Evolutionary conservation across 2,329 filamentous ascomycete species (phyloP), one percentile per base, ranked within the genome.

Genomic region (Calonectria montana): DNA sequence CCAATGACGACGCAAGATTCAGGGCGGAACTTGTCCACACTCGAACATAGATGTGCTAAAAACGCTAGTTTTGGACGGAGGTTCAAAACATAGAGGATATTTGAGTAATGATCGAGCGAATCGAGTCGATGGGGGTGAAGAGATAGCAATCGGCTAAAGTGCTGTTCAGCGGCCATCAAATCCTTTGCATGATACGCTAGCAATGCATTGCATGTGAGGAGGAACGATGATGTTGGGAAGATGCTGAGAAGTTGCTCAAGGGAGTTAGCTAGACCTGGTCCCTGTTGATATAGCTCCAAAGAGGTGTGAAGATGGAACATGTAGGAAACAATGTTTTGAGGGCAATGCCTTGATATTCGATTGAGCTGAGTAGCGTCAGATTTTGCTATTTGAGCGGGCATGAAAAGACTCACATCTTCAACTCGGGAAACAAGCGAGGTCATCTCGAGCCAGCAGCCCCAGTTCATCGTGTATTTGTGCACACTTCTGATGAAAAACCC

Each of bases 1-100:
- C 97, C 97, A 27, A 98, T 93, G 0, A 98, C 96, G 66, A 97
- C 97, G 80, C 97, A 98, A 0, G 97, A 98, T 83, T 99, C 97
- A 0, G 97, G 96, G 0, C 97, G 93, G 84, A 99, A 99, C 79
- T 96, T 97, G 87, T 99, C 97, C 8, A 97, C 94, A 59, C 92
- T 93, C 2, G 94, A 96, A 77, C 97, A 97, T 13, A 98, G 88
- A 79, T 98, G 96, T 0, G 97, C 97, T 25, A 99, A 85, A 78
- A 98, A 98, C 0, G 96, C 96, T 25, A 99, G 88, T 80, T 98
- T 97, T 0, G 97, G 95, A 12, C 96, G 90, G 73, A 94, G 88
- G 50, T 94, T 93, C 87, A 98, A 93, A 35, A 99, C 96, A 81
- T 98, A 98, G 16, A 99, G 90, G 23, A 98, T 97, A 80, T 99